A percentile compares a stretch with the other conserved stretches of the same genome.
These are phyloP conservation scores for Mortierella alpina DNA, from an alignment of 192 early-diverging fungal species.

Conservation along the genomic window DNA sequence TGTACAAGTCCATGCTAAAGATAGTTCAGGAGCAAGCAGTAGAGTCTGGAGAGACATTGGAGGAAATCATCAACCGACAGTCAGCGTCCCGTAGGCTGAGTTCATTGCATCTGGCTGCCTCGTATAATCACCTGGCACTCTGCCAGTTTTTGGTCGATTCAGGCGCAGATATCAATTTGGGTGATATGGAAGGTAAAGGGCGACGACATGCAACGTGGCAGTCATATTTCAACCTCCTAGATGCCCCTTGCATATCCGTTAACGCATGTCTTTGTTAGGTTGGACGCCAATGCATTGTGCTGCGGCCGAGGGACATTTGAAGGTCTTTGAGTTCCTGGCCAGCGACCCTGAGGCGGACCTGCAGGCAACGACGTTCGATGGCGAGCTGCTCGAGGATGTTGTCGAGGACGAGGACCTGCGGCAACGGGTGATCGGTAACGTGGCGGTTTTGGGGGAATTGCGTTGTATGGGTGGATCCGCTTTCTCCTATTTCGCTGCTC, in stretches of 20 bases:
- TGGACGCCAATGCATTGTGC: constrained; percentile 81
- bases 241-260: background rate
- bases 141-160: constrained; percentile 33
- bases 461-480: background rate
- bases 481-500: constrained; percentile 3
- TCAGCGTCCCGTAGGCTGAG: constrained; percentile 42
- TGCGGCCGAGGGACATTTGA: constrained; percentile 70
- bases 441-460: background rate
- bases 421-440: constrained; percentile 41
- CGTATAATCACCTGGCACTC: constrained; percentile 46
- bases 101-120: constrained; percentile 40
- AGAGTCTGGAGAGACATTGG: constrained; percentile 8
- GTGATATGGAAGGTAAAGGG: constrained; percentile 62
- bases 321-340: constrained; percentile 59
- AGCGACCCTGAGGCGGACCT: constrained; percentile 28
- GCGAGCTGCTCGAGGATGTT: constrained; percentile 42
- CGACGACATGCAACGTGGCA: too few relatives aligned
- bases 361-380: constrained; percentile 42
- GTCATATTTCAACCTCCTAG: background rate
- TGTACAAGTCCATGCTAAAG: constrained; percentile 36
- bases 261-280: constrained; percentile 37
- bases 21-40: constrained; percentile 9
- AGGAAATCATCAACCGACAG: constrained; percentile 44
- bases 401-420: constrained; percentile 45
- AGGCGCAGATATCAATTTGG: constrained; percentile 61